phyloP scores from a whole-genome alignment of 139 green algal genomes.

The Chlamydomonas sphaeroides region DNA sequence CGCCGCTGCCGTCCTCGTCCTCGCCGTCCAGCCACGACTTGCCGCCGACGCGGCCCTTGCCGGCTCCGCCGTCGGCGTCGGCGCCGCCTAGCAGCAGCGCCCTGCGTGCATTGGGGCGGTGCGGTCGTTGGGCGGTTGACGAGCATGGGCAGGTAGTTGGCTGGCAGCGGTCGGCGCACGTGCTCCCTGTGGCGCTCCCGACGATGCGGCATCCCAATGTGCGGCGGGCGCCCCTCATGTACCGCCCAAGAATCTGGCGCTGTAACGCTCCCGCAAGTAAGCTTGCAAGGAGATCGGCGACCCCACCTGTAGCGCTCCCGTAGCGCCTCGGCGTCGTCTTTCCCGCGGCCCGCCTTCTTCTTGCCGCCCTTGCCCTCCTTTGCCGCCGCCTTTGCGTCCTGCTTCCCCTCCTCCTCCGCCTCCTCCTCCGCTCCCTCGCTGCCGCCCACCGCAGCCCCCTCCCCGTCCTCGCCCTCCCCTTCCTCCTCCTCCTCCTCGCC shows the following conservation, averaged over 20 bases:
- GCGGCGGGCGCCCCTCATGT: too few species aligned
- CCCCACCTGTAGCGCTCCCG: constrained; percentile 29
- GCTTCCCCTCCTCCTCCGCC: constrained; percentile 34
- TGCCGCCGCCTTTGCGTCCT: constrained; percentile 51
- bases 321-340: too few species aligned
- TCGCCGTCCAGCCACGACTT: constrained; percentile 67
- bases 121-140: too few species aligned
- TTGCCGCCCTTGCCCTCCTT: constrained; percentile 4
- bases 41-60: constrained; percentile 46
- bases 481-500: constrained; percentile 60
- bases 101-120: too few species aligned
- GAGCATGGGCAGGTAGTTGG: too few species aligned
- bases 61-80: neutral
- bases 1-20: constrained; percentile 33
- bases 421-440: neutral
- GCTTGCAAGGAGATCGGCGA: too few species aligned
- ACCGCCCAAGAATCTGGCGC: too few species aligned
- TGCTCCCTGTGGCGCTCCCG: too few species aligned
- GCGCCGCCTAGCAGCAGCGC: constrained; percentile 44
- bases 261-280: too few species aligned
- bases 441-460: neutral
- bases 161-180: too few species aligned
- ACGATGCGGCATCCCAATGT: too few species aligned
- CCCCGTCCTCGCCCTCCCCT: constrained; percentile 22
- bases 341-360: too few species aligned